Evolutionary conservation across 2,329 filamentous ascomycete species (phyloP), one percentile per base, ranked within the genome.

Genomic region (Phialophora chinensis): DNA sequence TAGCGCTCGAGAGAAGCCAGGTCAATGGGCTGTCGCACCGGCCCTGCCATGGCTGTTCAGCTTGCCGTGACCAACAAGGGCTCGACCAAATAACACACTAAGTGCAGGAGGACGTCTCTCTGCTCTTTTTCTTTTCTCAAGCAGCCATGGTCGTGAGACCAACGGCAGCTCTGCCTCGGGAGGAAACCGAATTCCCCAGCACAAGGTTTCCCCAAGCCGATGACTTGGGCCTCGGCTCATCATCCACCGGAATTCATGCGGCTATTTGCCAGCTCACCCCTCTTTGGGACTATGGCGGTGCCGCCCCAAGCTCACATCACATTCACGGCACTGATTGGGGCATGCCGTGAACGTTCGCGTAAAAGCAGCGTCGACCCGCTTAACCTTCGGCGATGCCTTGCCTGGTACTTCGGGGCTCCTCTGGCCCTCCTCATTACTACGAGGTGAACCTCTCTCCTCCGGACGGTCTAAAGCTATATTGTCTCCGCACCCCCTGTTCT

Each of bases 1-100:
- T 93, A 99, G 70, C 83, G 85, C 82, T 94, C 90, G 63, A 99
- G 84, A 17, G 91, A 88, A 74, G 85, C 81, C 74, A 94, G 81
- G 76, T 98, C 91, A 76, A 99, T 96, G 52, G 92, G 91, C 77
- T 99, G 95, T 77, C 95, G 89, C 66, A 99, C 89, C 70, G 85
- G 85, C 73, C 94, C 94, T 61, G 95, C 94, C 94, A 97, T 68
- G 29, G 31, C 33, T 61, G 59, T 61, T 20, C n/a, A 38, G 42
- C 31, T 52, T 52, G 17, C 17, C 6, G 31, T 52, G 49, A 29
- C 14, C 42, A 20, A 31, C 42, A 29, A 60, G 17, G 14, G 25
- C 8, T 35, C 20, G 35, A 29, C 20, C 29, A 60, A n/a, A 33
- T 29, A 5, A 60, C 27, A 35, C 38, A 14, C 47, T 38, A 6